Percentiles rank a stretch among this genome's conserved stretches.
phyloP scores from a whole-genome alignment of 352 stramenopile species.

The Phytopythium boreale region DNA sequence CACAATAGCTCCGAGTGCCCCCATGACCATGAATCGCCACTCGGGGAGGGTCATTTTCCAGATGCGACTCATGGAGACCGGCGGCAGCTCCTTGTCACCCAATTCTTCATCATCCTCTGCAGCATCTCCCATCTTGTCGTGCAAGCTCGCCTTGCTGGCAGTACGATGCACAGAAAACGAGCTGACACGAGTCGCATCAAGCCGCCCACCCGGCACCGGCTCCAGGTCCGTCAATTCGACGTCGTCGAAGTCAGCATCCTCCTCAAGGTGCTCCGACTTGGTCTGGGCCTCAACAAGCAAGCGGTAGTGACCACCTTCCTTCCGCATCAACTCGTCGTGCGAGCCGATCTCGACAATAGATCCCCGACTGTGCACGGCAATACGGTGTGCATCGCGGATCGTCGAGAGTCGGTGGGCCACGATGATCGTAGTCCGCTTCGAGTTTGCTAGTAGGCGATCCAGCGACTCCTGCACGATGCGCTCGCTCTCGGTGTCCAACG shows the following conservation, averaged over 20 bases:
- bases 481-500: conserved; percentile 70
- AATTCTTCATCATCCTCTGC: conserved; percentile 1
- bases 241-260: conserved; percentile 6
- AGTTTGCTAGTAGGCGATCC: conserved; percentile 36
- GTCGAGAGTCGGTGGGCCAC: conserved; percentile 82
- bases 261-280: conserved; percentile 6
- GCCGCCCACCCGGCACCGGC: not conserved
- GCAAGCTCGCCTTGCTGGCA: conserved; percentile 1
- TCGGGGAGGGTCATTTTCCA: conserved; percentile 32
- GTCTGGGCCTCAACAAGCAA: conserved; percentile 31
- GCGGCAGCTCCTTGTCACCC: not conserved
- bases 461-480: conserved; percentile 91
- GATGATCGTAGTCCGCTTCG: conserved; percentile 80
- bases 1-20: conserved; percentile 18
- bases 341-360: conserved; percentile 74
- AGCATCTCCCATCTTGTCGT: conserved; percentile 6
- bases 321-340: conserved; percentile 79
- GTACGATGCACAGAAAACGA: conserved; percentile 1
- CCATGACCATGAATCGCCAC: conserved; percentile 20
- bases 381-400: conserved; percentile 71
- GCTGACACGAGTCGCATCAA: not conserved
- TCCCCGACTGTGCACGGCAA: conserved; percentile 70
- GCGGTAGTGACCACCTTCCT: conserved; percentile 32
- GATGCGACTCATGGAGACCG: conserved; percentile 33
- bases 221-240: not conserved